Percentiles rank a stretch among this genome's conserved stretches.
phyloP scores from a whole-genome alignment of 768 basidiomycete genomes.

The Mycena haematopus region DNA sequence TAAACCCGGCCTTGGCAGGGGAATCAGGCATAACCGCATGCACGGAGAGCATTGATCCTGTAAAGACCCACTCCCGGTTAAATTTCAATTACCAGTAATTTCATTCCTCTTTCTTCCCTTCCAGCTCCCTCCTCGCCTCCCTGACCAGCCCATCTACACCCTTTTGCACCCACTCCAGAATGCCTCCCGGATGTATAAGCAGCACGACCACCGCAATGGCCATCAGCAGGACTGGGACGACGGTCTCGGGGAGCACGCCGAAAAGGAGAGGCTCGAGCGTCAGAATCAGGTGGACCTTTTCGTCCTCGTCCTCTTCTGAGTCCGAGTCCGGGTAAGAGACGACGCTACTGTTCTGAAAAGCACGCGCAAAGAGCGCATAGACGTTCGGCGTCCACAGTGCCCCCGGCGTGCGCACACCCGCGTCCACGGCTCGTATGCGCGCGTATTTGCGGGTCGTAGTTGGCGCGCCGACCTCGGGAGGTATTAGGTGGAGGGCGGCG shows the following conservation, averaged over 20 bases:
- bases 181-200: background rate
- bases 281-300: constrained; percentile 4
- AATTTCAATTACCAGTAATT: background rate
- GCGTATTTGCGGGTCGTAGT: constrained; percentile 23
- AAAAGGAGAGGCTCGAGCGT: constrained; percentile 25
- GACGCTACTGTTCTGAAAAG: background rate
- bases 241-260: constrained; percentile 24
- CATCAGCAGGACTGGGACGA: constrained; percentile 13
- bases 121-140: constrained; percentile 18
- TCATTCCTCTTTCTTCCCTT: background rate
- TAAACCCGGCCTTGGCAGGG: too few species aligned
- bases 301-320: background rate
- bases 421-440: constrained; percentile 25
- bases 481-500: constrained; percentile 15
- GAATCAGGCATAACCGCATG: too few species aligned
- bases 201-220: background rate
- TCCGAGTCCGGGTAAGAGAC: background rate
- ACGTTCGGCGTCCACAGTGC: background rate
- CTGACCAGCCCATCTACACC: constrained; percentile 9
- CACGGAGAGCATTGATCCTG: too few species aligned
- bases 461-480: background rate
- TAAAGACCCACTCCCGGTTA: too few species aligned
- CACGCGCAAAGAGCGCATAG: background rate
- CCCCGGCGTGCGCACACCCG: constrained; percentile 27
- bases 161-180: background rate